Evolutionary conservation across 352 stramenopile species (phyloP), one percentile per base, ranked within the genome.

Genomic region (Phytopythium vexans): DNA sequence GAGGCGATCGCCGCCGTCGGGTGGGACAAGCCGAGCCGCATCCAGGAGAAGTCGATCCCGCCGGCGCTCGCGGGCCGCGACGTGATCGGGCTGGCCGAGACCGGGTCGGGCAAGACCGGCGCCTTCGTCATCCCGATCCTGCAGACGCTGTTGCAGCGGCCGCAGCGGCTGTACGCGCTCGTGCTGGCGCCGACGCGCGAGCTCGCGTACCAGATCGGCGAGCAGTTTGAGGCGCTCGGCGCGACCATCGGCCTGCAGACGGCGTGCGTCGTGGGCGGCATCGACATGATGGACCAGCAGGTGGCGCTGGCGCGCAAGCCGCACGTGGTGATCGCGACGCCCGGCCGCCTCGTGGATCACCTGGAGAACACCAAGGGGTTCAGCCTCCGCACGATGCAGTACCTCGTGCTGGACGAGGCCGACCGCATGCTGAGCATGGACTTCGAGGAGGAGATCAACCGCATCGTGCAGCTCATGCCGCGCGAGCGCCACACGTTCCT

Each of bases 401-500:
- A 93, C 62, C 64, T 98, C 11, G 88, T 98, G 10, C 66, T 98
- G 52, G 95, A 98, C 58, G 95, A 98, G 60, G 95, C 95, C 14
- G 95, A 98, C 58, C 75, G 95, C 32, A 97, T 98, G 92, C 74
- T 98, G 5, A 93, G 75, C 44, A 98, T 99, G 93, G 97, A 99
- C 64, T 99, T 98, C 56, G 94, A 99, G 68, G 86, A 98, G 62
- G 97, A 99, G 62, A 97, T 99, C 66, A 98, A 99, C 74, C 88
- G 98, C 66, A 98, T 99, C 62, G 72, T 99, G 49, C 82, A 98
- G 57, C 81, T 98, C 33, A 97, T 99, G 64, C 97, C 79, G n/a
- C 68, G 66, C 44, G 92, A 91, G 21, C 81, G 97, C 31, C 86
- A 89, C 52, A 99, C 98, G n/a, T 98, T 98, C 73, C 81, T 99